Percentiles rank a stretch among this genome's conserved stretches.
These are phyloP conservation scores for Tetrapisispora taiwanensis DNA, from an alignment of 805 yeast genomes.

Conservation along the genomic window DNA sequence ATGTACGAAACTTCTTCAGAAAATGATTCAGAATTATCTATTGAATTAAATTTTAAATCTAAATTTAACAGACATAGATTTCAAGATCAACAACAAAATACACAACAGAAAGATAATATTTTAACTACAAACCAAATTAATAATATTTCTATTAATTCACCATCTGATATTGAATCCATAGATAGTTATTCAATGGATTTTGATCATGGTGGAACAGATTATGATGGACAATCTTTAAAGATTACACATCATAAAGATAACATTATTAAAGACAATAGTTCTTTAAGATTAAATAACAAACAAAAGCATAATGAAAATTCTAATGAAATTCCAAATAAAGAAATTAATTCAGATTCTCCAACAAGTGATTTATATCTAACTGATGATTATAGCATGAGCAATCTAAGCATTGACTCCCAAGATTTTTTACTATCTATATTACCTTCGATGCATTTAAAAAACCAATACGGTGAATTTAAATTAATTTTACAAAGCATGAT, in stretches of 20 bases:
- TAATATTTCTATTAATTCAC: conserved; percentile 7
- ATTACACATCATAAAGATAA: conserved; percentile 11
- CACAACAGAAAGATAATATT: too few species aligned
- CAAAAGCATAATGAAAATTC: background rate
- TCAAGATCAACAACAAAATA: background rate
- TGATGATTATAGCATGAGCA: conserved; percentile 2
- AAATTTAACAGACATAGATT: background rate
- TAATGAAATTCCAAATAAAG: background rate
- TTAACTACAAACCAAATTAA: background rate
- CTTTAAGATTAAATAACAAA: background rate
- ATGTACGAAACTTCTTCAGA: background rate
- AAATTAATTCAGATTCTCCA: background rate
- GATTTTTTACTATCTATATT: conserved; percentile 19
- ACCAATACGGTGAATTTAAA: conserved; percentile 25
- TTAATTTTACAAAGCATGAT: conserved; percentile 27
- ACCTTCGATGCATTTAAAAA: conserved; percentile 25
- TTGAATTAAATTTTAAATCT: conserved; percentile 5
- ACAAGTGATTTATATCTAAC: conserved; percentile 3
- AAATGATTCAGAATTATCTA: conserved; percentile 2
- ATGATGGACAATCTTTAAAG: conserved; percentile 11
- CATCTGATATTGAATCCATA: conserved; percentile 19
- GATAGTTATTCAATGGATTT: conserved; percentile 11
- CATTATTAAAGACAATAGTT: conserved; percentile 3
- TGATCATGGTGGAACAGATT: background rate
- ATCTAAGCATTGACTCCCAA: conserved; percentile 6